phyloP scores from a whole-genome alignment of 192 early-diverging fungal genomes.

The Paraglomus brasilianum region DNA sequence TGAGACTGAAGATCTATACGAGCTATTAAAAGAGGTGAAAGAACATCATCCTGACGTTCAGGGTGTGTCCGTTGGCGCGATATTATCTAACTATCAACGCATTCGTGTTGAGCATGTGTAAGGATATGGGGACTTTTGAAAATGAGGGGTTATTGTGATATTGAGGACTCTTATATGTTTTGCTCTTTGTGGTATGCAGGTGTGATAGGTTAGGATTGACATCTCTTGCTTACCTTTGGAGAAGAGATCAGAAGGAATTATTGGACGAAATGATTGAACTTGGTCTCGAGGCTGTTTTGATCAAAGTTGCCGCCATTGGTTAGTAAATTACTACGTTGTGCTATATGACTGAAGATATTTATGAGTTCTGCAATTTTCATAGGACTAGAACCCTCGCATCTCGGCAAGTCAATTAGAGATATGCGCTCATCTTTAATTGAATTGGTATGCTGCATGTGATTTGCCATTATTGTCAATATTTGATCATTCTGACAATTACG shows the following conservation, averaged over 20 bases:
- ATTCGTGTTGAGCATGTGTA: slow-evolving; percentile 95
- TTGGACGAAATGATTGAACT: slow-evolving; percentile 81
- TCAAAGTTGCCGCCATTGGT: slow-evolving; percentile 87
- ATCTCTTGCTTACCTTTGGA: slow-evolving; percentile 88
- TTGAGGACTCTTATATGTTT: neutral
- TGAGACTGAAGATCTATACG: slow-evolving; percentile 93
- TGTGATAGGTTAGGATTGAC: slow-evolving; percentile 83
- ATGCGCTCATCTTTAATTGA: slow-evolving; percentile 74
- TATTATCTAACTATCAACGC: slow-evolving; percentile 96
- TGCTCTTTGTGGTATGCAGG: slow-evolving; percentile 34
- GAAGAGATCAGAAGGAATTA: slow-evolving; percentile 78
- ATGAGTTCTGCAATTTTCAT: slow-evolving; percentile 9
- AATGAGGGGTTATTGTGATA: slow-evolving; percentile 24
- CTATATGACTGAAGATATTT: neutral
- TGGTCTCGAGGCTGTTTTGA: slow-evolving; percentile 79
- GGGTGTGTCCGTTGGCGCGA: slow-evolving; percentile 91
- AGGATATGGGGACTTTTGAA: slow-evolving; percentile 34
- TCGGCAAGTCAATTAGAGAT: slow-evolving; percentile 77
- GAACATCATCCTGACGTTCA: slow-evolving; percentile 71
- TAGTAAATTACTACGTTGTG: neutral
- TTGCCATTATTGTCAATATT: neutral
- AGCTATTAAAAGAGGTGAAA: slow-evolving; percentile 70
- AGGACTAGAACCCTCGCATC: slow-evolving; percentile 67
- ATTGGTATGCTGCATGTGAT: slow-evolving; percentile 47
- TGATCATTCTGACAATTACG: too few relatives aligned